phyloP scores from a whole-genome alignment of 192 early-diverging fungal species.

The Coemansia sp. region DNA sequence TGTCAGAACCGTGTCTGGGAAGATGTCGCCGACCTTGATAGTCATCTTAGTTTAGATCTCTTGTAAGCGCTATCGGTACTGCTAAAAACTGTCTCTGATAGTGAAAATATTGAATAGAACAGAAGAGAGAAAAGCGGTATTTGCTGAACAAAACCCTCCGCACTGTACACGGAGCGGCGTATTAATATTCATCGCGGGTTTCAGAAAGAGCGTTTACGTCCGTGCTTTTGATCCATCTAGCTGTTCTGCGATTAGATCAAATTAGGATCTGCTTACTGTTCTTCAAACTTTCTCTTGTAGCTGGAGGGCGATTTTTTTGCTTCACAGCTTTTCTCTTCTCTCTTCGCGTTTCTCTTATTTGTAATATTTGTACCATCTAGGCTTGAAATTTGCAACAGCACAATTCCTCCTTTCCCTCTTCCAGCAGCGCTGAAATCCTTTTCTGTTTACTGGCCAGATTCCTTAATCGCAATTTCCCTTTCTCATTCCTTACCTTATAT shows the following conservation, averaged over 20 bases:
- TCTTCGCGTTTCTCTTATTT: no score
- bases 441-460: neutral
- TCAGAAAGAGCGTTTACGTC: no score
- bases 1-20: conserved; percentile 58
- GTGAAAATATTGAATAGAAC: neutral
- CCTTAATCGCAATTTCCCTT: neutral
- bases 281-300: neutral
- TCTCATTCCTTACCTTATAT: neutral
- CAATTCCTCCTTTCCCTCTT: no score
- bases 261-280: no score
- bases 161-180: no score
- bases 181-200: no score
- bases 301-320: neutral
- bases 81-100: neutral
- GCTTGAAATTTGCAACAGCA: neutral
- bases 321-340: neutral
- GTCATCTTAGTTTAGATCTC: conserved; percentile 12
- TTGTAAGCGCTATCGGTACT: neutral
- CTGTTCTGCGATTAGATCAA: no score
- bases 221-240: no score
- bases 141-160: no score
- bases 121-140: neutral
- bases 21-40: conserved; percentile 59
- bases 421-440: neutral
- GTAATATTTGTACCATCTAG: neutral